Base-by-base conservation (phyloP, 75 land plant species). In the Gnetum montanum region DNA sequence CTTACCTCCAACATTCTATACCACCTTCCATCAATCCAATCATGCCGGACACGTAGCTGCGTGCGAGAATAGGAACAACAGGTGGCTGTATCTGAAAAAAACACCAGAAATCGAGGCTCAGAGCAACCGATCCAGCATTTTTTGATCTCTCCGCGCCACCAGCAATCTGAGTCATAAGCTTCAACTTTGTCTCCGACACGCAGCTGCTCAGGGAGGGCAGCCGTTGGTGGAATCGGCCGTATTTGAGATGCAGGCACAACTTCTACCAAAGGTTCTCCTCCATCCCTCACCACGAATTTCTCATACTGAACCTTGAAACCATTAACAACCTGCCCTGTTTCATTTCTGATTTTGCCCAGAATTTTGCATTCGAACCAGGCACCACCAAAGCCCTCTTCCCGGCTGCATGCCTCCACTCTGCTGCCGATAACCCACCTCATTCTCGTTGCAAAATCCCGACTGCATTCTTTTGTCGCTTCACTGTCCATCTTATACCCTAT, bases 1-100 rank as follows among this genome's bases (percentile, higher is more conserved):
- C n/a, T n/a, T n/a, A n/a, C n/a, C n/a, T n/a, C n/a, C n/a, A n/a
- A n/a, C n/a, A n/a, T n/a, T n/a, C n/a, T n/a, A n/a, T n/a, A n/a
- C 53, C 53, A 49, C 4, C 30, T 49, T 29, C 53, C 34, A 5
- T 20, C n/a, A 2, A 29, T 4, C 53, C 53, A 49, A n/a, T 49
- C 31, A 13, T 49, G 53, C 28, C 33, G 8, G 1, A 8, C 33
- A 7, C 53, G 18, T 15, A 49, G 11, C 0, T 15, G 3, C 4
- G 31, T 29, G 53, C 16, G 34, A 0, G 18, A 19, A 49, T 49
- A 49, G 0, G 34, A 31, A n/a, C 30, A 29, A 1, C 28, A n/a
- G 18, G 53, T 49, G 0, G 1, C 8, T 7, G 19, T 49, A 6
- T 49, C 31, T 0, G 18, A 19, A 29, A 49, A 49, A 2, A 1